phyloP scores from a whole-genome alignment of 495 filamentous ascomycete genomes.

The Penicillium cinerascens region DNA sequence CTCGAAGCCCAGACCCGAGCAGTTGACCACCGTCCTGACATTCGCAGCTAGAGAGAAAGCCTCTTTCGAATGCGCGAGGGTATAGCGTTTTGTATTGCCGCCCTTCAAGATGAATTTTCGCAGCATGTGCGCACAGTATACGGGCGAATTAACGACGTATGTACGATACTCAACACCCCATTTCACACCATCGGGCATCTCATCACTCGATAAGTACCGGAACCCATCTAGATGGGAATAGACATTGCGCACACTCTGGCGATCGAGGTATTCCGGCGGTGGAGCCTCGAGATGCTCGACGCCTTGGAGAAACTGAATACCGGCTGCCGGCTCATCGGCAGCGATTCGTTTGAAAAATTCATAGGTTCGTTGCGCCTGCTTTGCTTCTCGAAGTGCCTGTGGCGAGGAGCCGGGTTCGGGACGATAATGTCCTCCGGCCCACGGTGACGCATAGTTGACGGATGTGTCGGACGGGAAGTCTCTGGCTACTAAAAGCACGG shows the following conservation, averaged over 20 bases:
- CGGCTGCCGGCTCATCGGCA: slow-evolving; percentile 40
- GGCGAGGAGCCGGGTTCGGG: slow-evolving; percentile 46
- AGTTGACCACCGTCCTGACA: slow-evolving; percentile 55
- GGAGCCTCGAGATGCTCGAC: slow-evolving; percentile 59
- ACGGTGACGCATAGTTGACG: slow-evolving; percentile 61
- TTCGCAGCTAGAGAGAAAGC: slow-evolving; percentile 38
- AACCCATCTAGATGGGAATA: slow-evolving; percentile 44
- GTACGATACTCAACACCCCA: slow-evolving; percentile 58
- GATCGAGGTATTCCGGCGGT: slow-evolving; percentile 39
- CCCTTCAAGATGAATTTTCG: slow-evolving; percentile 50
- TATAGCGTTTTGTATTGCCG: slow-evolving; percentile 42
- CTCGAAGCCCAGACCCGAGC: slow-evolving; percentile 53
- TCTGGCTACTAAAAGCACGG: slow-evolving; percentile 52
- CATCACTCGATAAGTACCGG: slow-evolving; percentile 28
- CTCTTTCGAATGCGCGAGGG: slow-evolving; percentile 45
- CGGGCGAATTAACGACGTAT: slow-evolving; percentile 59
- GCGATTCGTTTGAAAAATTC: slow-evolving; percentile 44
- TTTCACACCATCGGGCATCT: slow-evolving; percentile 45
- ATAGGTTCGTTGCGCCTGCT: slow-evolving; percentile 50
- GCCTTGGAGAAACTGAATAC: slow-evolving; percentile 51
- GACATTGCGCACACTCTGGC: slow-evolving; percentile 18
- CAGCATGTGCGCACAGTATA: slow-evolving; percentile 56
- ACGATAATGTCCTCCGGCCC: slow-evolving; percentile 63
- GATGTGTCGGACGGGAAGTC: slow-evolving; percentile 53
- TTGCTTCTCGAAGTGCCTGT: slow-evolving; percentile 44